Base-by-base conservation (phyloP, 345 rosid genomes). In the Erodium maritimum region DNA sequence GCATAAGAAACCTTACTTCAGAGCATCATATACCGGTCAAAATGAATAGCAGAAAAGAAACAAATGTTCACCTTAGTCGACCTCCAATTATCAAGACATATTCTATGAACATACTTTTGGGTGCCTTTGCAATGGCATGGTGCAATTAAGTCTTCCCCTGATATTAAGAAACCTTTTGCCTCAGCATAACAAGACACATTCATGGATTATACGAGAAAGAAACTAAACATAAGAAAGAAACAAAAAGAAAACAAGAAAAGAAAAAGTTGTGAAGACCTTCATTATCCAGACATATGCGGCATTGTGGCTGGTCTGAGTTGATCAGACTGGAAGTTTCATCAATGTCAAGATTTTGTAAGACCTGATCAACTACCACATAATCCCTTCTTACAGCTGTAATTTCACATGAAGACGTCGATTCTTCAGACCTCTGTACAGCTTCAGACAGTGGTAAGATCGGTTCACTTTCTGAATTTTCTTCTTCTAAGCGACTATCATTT, bases 71-170 rank as follows among this genome's bases (percentile, higher is more conserved):
- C 99, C 97, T 94, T 94, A 58, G 97, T 94, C 12, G 99, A 87
- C 55, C 99, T 80, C 99, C 99, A 94, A 37, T 85, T 84, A 81
- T 94, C 97, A 45, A 94, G 97, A 64, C 97, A 94, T 34, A 86
- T 85, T 66, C 99, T 87, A 66, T 94, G 99, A 34, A 90, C 99
- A 71, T 87, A 83, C 71, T 87, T 94, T 65, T 94, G 97, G 69
- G 99, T 94, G 65, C 99, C 99, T 73, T 78, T 90, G 80, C 99
- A 94, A 70, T 90, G 86, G 64, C 99, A 94, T 7, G 99, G 99
- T 23, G 91, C 87, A 65, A 94, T 94, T 77, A 94, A 61, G 79
- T 90, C 96, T 34, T 85, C 91, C 46, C 99, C 99, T 94, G 71
- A 65, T 78, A 65, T 29, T 65, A 5, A 66, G 65, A 1, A 63